Base-by-base conservation (phyloP, 2,329 filamentous ascomycete genomes). In the Teratosphaeria viscida region DNA sequence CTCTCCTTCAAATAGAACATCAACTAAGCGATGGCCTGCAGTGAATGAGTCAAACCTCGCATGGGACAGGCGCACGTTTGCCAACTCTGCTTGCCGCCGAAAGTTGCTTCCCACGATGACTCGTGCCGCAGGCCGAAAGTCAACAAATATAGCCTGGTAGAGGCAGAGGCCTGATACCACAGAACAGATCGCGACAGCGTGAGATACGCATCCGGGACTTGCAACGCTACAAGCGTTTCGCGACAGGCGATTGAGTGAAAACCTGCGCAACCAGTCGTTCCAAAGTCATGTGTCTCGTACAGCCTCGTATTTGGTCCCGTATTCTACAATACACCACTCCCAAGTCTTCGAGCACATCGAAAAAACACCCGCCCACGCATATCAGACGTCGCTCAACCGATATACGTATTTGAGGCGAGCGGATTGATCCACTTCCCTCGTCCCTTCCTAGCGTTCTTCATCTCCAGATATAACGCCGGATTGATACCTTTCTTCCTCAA, bases 401-500 rank as follows among this genome's bases (percentile, higher is more conserved):
- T 61, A 63, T 66, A 70, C 5, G 62, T 64, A 63, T 70, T 71
- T 29, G 68, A 68, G 26, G 65, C 64, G 60, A 71, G 57, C 16
- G 62, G 63, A n/a, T 67, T 66, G 1, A 71, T 54, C 34, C 59
- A 60, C 56, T 63, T 69, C 56, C 66, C 43, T 60, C 71, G 66
- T 1, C 75, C 74, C 58, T 74, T 76, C 57, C 71, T 70, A 26
- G 73, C 74, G 29, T 76, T 74, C 62, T 76, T 75, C 76, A 79
- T 79, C 66, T 79, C 77, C 14, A 75, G 73, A 61, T 75, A 78
- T 55, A 79, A 61, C 10, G 74, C 70, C 14, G 76, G 77, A 60
- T 79, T 77, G 63, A 79, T 76, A 1, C 77, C 76, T 64, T 78
- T 79, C 57, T 77, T 76, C 64, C 71, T 68, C 65, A 77, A 71